A percentile compares a stretch with the other conserved stretches of the same genome.
phyloP scores from a whole-genome alignment of 2,329 filamentous ascomycete genomes.

The Metarhizium rileyi region DNA sequence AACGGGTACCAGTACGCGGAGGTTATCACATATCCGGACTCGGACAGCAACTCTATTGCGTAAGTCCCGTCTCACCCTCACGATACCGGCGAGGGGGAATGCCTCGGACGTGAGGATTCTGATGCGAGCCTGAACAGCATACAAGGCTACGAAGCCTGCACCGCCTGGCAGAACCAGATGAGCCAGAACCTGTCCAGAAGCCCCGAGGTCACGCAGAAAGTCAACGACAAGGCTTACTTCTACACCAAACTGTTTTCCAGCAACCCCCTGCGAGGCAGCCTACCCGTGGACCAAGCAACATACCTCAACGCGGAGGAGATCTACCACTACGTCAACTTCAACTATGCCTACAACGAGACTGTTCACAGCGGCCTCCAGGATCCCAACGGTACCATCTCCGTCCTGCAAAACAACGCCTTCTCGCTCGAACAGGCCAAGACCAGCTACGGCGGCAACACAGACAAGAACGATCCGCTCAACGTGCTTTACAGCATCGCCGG shows the following conservation, averaged over 20 bases:
- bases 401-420: conserved; percentile 54
- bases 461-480: conserved; percentile 21
- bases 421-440: conserved; percentile 51
- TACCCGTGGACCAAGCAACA: conserved; percentile 25
- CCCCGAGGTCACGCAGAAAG: conserved; percentile 13
- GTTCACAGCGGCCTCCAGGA: conserved; percentile 27
- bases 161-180: conserved; percentile 24
- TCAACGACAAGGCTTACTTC: conserved; percentile 23
- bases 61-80: conserved; percentile 19
- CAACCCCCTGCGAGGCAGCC: conserved; percentile 26
- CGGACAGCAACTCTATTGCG: conserved; percentile 36
- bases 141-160: conserved; percentile 29
- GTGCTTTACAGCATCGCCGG: conserved; percentile 40
- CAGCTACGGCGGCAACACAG: conserved; percentile 42
- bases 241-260: conserved; percentile 34
- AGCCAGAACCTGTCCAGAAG: conserved; percentile 16
- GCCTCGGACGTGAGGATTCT: not conserved
- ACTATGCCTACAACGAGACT: conserved; percentile 40
- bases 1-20: conserved; percentile 74
- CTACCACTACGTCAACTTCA: conserved; percentile 47
- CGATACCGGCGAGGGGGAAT: no score
- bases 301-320: conserved; percentile 41
- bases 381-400: conserved; percentile 24
- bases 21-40: conserved; percentile 41
- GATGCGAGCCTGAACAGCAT: conserved; percentile 19